Conservation (phyloP, 768 basidiomycete species). For the Termitomyces sp. region DNA sequence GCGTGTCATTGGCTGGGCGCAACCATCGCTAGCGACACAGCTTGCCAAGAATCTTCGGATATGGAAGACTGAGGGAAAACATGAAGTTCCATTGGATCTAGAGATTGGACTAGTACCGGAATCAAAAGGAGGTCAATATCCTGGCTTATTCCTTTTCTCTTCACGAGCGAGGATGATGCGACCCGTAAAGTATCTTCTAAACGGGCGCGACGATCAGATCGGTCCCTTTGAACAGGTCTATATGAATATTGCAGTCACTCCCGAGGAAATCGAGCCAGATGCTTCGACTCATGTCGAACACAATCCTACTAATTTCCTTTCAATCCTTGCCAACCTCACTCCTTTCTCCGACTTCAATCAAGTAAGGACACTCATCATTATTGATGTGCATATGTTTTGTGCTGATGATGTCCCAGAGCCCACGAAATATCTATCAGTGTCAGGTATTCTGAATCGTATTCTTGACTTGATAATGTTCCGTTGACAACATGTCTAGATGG, state of each 20-base stretch:
- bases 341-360: slow-evolving; percentile 99
- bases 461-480: background rate
- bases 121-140: slow-evolving; percentile 93
- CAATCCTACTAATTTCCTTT: slow-evolving; percentile 91
- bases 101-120: slow-evolving; percentile 92
- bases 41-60: slow-evolving; percentile 84
- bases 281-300: slow-evolving; percentile 92
- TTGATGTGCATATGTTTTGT: slow-evolving; percentile 1
- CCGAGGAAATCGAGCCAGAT: slow-evolving; percentile 74
- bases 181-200: slow-evolving; percentile 87
- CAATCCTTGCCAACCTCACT: slow-evolving; percentile 94
- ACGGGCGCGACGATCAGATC: slow-evolving; percentile 84
- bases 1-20: slow-evolving; percentile 90
- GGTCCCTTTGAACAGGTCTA: slow-evolving; percentile 99
- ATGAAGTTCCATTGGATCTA: slow-evolving; percentile 85
- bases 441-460: slow-evolving; percentile 47
- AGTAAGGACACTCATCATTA: slow-evolving; percentile 40
- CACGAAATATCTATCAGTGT: slow-evolving; percentile 91
- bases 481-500: slow-evolving; percentile 63
- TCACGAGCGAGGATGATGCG: slow-evolving; percentile 94
- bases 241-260: slow-evolving; percentile 94
- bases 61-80: slow-evolving; percentile 89
- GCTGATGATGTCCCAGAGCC: slow-evolving; percentile 49
- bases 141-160: slow-evolving; percentile 91
- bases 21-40: slow-evolving; percentile 64